Evolutionary conservation across 805 yeast genomes (phyloP).

Genomic region (Cyberlindnera maritima): DNA sequence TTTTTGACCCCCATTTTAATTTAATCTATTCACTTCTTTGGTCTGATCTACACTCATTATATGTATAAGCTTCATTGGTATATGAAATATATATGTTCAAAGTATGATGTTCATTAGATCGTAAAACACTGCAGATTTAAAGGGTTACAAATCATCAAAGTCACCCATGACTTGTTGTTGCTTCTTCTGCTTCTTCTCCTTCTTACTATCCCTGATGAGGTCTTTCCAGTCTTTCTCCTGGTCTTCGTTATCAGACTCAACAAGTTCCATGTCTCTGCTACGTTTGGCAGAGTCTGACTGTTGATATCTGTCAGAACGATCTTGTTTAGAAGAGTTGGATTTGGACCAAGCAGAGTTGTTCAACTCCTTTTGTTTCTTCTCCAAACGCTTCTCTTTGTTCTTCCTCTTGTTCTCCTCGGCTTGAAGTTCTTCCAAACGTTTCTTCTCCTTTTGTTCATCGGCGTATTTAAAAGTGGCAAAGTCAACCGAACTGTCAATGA

Average conservation of each 20-base stretch:
- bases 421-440: constrained; percentile 57
- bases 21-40: not conserved
- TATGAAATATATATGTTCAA: too few species aligned
- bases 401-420: constrained; percentile 32
- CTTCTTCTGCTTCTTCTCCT: constrained; percentile 40
- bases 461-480: constrained; percentile 47
- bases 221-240: constrained; percentile 88
- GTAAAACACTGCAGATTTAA: not conserved
- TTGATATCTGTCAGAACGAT: constrained; percentile 50
- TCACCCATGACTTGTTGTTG: constrained; percentile 46
- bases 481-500: constrained; percentile 57
- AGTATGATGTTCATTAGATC: not conserved
- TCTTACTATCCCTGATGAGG: constrained; percentile 62
- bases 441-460: constrained; percentile 61
- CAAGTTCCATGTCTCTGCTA: constrained; percentile 56
- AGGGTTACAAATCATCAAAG: constrained; percentile 58
- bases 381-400: constrained; percentile 25
- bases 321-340: constrained; percentile 46
- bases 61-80: too few species aligned
- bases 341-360: constrained; percentile 32
- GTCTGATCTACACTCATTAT: not conserved
- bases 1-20: not conserved
- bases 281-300: constrained; percentile 30
- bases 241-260: constrained; percentile 41
- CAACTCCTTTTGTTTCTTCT: constrained; percentile 29